Evolutionary conservation across 2,329 filamentous ascomycete genomes (phyloP), one percentile per base, ranked within the genome.

Genomic region (Fusarium tanahbumbuense): DNA sequence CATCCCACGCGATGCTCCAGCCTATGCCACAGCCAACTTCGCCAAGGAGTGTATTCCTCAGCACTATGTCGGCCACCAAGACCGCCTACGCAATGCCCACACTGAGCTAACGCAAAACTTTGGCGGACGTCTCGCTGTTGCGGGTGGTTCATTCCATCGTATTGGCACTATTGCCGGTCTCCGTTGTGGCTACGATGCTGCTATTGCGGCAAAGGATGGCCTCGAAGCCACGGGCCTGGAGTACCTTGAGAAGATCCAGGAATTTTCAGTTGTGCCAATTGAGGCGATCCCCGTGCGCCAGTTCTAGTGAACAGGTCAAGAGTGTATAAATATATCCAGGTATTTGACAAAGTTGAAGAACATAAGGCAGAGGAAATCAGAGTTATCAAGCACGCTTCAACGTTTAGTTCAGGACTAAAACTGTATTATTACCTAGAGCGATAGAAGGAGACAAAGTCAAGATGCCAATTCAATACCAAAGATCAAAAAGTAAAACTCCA

Each of bases 41-140:
- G 86, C 85, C 67, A 78, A 83, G 63, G 85, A 96, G 67, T 97
- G 94, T 77, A 96, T 99, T 70, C 95, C 96, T 13, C 96, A 99
- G 81, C 97, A 97, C 78, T 87, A 86, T 1, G 90, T 97, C 3
- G 93, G 93, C 37, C 95, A 98, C 79, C 80, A 87, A 27, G 79
- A 83, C 11, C 85, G 87, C 63, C 88, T 97, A 83, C 81, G 80
- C 23, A 76, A 78, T 3, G 87, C 90, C 2, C 85, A 90, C 73
- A 74, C 80, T 4, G 83, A 90, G 55, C 83, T 93, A 8, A 76
- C 80, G 32, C 64, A 81, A 6, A 80, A 82, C 8, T 97, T 90
- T 77, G 78, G 84, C 11, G 89, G 91, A 16, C 83, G 86, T 15
- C 81, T 97, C 28, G 86, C 89, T 62, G 89, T 96, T 20, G 85